These are phyloP conservation scores for Paralagenidium karlingii DNA, from an alignment of 352 stramenopile genomes.

Conservation along the genomic window DNA sequence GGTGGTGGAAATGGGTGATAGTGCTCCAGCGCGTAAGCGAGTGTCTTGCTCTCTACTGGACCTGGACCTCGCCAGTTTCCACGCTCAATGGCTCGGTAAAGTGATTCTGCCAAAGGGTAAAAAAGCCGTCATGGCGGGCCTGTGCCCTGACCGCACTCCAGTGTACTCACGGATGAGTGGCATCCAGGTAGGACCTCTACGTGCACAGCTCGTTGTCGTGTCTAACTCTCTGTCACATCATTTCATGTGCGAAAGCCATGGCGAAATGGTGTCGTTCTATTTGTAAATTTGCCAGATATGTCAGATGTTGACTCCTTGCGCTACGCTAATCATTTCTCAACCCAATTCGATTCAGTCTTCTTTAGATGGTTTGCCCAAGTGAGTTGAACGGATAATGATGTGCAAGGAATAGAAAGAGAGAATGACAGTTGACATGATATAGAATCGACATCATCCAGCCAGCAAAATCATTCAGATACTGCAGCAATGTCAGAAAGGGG, in stretches of 20 bases:
- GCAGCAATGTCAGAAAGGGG: too few species aligned
- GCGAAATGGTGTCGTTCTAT: conserved; percentile 37
- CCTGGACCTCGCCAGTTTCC: conserved; percentile 26
- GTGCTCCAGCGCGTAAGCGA: too few species aligned
- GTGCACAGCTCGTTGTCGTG: not conserved
- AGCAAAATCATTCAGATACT: not conserved
- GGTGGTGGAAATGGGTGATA: too few species aligned
- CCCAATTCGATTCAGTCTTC: conserved; percentile 11
- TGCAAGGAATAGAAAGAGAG: conserved; percentile 15
- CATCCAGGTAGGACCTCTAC: too few species aligned
- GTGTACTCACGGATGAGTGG: conserved; percentile 33
- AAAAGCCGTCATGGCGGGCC: conserved; percentile 24
- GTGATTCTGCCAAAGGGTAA: conserved; percentile 41
- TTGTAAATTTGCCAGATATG: conserved; percentile 27
- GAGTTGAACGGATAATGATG: conserved; percentile 12
- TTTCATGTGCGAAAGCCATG: conserved; percentile 6
- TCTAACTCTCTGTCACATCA: not conserved
- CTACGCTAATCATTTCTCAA: conserved; percentile 9
- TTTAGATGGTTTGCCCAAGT: conserved; percentile 55
- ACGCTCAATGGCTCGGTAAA: conserved; percentile 28
- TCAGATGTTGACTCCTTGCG: conserved; percentile 36
- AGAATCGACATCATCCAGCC: conserved; percentile 3
- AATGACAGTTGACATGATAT: conserved; percentile 17
- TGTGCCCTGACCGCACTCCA: conserved; percentile 15
- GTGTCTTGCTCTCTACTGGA: conserved; percentile 13